A percentile compares a stretch with the other conserved stretches of the same genome.
Conservation (phyloP, 176 grass and related monocot species). For the Musa troglodytarum region DNA sequence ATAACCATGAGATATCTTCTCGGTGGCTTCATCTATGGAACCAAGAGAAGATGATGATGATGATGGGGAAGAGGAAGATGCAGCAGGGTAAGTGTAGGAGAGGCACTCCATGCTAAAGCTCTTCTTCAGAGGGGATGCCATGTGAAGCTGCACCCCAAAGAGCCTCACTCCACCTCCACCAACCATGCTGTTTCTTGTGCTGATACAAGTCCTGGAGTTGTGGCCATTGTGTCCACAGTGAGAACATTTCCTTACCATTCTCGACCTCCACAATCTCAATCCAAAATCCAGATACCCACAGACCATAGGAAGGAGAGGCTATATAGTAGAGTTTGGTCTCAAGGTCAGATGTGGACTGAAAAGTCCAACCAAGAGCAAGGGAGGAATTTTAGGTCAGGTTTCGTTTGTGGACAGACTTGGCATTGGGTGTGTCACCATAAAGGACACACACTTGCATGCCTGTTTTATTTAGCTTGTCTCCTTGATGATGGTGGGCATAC, state of each 20-base stretch:
- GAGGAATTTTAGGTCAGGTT: neutral
- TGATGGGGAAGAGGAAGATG: slow-evolving; percentile 37
- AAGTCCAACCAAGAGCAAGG: neutral
- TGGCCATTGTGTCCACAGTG: slow-evolving; percentile 87
- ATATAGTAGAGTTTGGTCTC: neutral
- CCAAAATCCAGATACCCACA: neutral
- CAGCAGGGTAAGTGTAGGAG: slow-evolving; percentile 23
- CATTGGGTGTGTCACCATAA: slow-evolving; percentile 1
- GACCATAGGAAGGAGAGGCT: neutral
- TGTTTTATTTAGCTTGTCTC: neutral
- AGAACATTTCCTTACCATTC: slow-evolving; percentile 85
- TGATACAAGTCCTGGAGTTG: slow-evolving; percentile 83
- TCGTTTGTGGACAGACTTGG: neutral
- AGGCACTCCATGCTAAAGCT: slow-evolving; percentile 82
- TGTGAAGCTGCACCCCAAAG: slow-evolving; percentile 77
- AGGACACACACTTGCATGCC: slow-evolving; percentile 3
- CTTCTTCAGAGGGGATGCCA: slow-evolving; percentile 47
- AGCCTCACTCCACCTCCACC: slow-evolving; percentile 37
- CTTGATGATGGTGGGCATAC: neutral
- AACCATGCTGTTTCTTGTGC: slow-evolving; percentile 8
- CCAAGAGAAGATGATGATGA: slow-evolving; percentile 70
- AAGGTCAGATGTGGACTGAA: neutral
- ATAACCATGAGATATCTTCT: slow-evolving; percentile 61
- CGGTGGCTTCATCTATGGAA: slow-evolving; percentile 53
- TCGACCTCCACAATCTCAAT: neutral